Conservation (phyloP, 2,329 filamentous ascomycete genomes). For the Xylariomycetidae sp. region DNA sequence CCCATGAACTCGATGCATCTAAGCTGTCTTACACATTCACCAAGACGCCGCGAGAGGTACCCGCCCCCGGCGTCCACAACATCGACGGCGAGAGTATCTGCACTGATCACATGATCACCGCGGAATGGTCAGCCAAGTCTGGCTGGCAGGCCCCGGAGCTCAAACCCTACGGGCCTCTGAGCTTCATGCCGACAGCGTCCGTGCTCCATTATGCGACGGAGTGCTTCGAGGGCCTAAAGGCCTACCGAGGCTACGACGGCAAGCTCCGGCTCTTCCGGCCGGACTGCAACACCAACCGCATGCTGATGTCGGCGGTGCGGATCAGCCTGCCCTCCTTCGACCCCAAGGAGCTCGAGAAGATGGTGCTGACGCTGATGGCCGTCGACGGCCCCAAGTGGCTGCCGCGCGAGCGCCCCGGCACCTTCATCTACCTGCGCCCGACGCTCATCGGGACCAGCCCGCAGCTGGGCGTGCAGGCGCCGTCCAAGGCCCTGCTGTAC, state of each 20-base stretch:
- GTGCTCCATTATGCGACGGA: constrained; percentile 72
- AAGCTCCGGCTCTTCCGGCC: constrained; percentile 65
- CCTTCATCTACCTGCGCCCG: constrained; percentile 80
- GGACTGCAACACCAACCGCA: constrained; percentile 55
- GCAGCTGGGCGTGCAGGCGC: constrained; percentile 75
- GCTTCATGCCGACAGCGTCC: constrained; percentile 63
- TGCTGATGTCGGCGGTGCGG: constrained; percentile 42
- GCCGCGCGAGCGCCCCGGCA: constrained; percentile 60
- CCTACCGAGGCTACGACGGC: constrained; percentile 66
- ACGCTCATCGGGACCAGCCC: constrained; percentile 80
- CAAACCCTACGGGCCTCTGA: constrained; percentile 61
- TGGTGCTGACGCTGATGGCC: constrained; percentile 62
- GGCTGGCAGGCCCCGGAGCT: constrained; percentile 66
- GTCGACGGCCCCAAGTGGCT: constrained; percentile 77
- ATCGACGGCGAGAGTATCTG: constrained; percentile 46
- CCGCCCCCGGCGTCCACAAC: constrained; percentile 22
- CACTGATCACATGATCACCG: constrained; percentile 85
- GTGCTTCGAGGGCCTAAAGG: constrained; percentile 70
- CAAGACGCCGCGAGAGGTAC: constrained; percentile 21
- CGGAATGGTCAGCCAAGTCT: constrained; percentile 51
- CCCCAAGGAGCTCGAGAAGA: constrained; percentile 56
- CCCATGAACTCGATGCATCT: constrained; percentile 58
- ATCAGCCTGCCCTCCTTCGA: constrained; percentile 64
- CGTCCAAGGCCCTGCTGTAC: constrained; percentile 82
- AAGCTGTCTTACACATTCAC: constrained; percentile 49